A percentile compares a stretch with the other conserved stretches of the same genome.
phyloP scores from a whole-genome alignment of 306 rosid species.

The Biancaea sappan region DNA sequence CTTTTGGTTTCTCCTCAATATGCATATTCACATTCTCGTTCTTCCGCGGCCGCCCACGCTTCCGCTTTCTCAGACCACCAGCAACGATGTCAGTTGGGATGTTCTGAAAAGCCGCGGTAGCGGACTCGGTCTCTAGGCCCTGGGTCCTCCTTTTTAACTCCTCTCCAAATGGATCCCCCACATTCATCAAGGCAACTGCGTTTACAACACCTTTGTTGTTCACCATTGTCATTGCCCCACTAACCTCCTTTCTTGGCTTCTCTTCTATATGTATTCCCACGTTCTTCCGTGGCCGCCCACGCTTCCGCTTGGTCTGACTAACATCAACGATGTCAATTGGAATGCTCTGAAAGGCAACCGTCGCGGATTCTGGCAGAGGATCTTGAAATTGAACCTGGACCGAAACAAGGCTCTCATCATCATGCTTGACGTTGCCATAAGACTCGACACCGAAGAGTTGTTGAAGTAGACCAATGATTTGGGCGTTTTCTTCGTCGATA shows the following conservation, averaged over 20 bases:
- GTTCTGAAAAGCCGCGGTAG: neutral
- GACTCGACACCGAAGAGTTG: constrained; percentile 62
- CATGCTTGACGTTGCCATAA: constrained; percentile 10
- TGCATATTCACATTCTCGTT: constrained; percentile 22
- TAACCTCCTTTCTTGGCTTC: constrained; percentile 8
- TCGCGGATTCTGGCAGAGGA: constrained; percentile 10
- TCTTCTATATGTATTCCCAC: constrained; percentile 20
- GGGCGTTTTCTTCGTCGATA: constrained; percentile 46
- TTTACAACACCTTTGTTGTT: constrained; percentile 3
- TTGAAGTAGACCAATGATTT: constrained; percentile 52
- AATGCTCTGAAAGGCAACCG: neutral
- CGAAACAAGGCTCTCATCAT: constrained; percentile 35
- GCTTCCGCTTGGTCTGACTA: constrained; percentile 54
- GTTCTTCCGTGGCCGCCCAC: constrained; percentile 75
- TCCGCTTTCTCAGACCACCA: constrained; percentile 44
- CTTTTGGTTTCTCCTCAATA: constrained; percentile 23
- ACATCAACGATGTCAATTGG: constrained; percentile 26
- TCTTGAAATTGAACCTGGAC: constrained; percentile 38
- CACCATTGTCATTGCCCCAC: neutral
- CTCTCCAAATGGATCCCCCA: constrained; percentile 7
- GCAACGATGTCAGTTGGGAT: constrained; percentile 23
- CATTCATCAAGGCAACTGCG: neutral
- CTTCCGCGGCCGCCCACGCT: constrained; percentile 83
- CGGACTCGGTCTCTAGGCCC: constrained; percentile 20
- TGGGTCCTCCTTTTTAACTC: constrained; percentile 23